A percentile compares a stretch with the other conserved stretches of the same genome.
Evolutionary conservation across 495 filamentous ascomycete species (phyloP).

Genomic region (Podospora conica): DNA sequence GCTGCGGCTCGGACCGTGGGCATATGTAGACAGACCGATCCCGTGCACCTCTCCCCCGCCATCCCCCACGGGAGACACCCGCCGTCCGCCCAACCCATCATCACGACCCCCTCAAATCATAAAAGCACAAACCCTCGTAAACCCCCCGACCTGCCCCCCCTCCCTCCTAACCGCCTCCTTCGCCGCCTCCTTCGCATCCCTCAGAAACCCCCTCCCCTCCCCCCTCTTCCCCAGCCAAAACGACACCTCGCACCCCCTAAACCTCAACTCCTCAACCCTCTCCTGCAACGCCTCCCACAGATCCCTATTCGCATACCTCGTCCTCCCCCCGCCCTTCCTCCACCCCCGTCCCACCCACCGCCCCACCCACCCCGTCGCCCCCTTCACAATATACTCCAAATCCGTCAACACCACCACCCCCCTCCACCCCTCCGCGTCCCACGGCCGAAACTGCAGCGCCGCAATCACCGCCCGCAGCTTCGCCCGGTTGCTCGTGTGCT

Average conservation of each 20-base stretch:
- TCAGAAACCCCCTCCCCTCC: constrained; percentile 15
- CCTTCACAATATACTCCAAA: constrained; percentile 40
- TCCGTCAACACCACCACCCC: constrained; percentile 43
- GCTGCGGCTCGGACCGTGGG: too few species aligned
- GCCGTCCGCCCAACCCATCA: not conserved
- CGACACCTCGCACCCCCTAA: constrained; percentile 23
- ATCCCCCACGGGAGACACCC: not conserved
- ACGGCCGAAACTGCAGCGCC: constrained; percentile 33
- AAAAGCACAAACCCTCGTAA: constrained; percentile 26
- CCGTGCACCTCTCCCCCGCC: too few species aligned
- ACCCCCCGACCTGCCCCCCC: constrained; percentile 14
- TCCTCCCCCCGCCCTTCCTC: constrained; percentile 10
- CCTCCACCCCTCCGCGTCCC: constrained; percentile 36
- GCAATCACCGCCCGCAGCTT: constrained; percentile 42
- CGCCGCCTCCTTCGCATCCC: constrained; percentile 23
- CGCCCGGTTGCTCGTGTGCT: constrained; percentile 38
- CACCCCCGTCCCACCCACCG: constrained; percentile 39
- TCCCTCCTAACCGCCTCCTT: constrained; percentile 16
- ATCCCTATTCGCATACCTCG: constrained; percentile 31
- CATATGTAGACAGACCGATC: too few species aligned
- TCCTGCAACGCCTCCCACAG: constrained; percentile 38
- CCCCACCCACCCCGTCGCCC: constrained; percentile 37
- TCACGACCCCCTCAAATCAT: constrained; percentile 11
- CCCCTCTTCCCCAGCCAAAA: constrained; percentile 25
- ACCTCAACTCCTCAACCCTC: constrained; percentile 22